Evolutionary conservation across 2,329 filamentous ascomycete species (phyloP).

Genomic region (Ceratocystis huliohia): DNA sequence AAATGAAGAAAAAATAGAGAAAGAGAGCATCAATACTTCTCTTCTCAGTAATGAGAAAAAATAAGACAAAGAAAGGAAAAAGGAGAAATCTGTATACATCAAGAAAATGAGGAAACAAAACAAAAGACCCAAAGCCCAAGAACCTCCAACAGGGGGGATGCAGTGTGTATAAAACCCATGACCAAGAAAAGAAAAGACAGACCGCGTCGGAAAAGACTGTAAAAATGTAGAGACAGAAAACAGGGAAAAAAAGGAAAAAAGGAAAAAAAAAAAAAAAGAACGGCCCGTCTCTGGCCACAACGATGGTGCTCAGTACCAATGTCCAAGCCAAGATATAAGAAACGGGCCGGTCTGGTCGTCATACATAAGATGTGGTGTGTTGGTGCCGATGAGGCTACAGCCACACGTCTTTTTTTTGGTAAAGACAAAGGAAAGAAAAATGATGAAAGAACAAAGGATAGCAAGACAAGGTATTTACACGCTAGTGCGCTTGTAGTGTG

Average conservation of each 20-base stretch:
- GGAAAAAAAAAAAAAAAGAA: neutral
- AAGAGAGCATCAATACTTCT: neutral
- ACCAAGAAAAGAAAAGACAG: constrained; percentile 1
- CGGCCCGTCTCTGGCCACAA: neutral
- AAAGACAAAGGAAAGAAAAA: neutral
- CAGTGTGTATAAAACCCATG: constrained; percentile 5
- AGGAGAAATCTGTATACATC: constrained; percentile 8
- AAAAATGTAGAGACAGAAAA: neutral
- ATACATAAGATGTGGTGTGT: constrained; percentile 8
- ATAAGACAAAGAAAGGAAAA: neutral
- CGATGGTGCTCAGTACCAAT: neutral
- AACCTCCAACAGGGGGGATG: neutral
- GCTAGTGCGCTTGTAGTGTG: constrained; percentile 36
- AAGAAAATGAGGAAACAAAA: constrained; percentile 1
- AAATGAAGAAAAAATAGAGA: neutral
- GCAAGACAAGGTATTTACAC: constrained; percentile 27
- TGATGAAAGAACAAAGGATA: neutral
- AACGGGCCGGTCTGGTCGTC: neutral
- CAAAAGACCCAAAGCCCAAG: neutral
- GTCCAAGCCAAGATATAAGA: neutral
- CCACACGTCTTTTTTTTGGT: constrained; percentile 3
- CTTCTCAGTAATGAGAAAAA: neutral
- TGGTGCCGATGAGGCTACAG: neutral
- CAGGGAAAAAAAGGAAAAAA: neutral
- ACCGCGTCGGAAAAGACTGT: constrained; percentile 7